Conservation (phyloP, 192 early-diverging fungal genomes). For the Backusella circina region DNA sequence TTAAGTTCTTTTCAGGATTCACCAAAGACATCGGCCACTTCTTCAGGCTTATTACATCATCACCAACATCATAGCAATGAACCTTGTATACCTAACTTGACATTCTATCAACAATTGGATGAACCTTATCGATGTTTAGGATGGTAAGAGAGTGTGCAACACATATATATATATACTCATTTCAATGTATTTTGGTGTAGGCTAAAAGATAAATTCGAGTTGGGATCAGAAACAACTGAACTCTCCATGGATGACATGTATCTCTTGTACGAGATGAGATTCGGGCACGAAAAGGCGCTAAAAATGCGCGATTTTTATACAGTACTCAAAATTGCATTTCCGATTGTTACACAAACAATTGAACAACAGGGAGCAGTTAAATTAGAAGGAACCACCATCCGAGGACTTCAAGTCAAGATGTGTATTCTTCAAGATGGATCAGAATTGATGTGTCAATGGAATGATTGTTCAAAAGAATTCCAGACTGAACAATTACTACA, state of each 20-base stretch:
- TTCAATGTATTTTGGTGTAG: slow-evolving; percentile 16
- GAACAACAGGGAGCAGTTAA: background rate
- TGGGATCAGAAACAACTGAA: slow-evolving; percentile 14
- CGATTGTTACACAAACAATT: background rate
- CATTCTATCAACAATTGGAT: slow-evolving; percentile 37
- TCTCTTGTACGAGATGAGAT: slow-evolving; percentile 46
- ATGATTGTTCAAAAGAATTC: slow-evolving; percentile 40
- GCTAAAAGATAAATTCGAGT: slow-evolving; percentile 52
- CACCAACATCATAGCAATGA: background rate
- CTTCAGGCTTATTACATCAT: background rate
- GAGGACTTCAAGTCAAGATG: slow-evolving; percentile 30
- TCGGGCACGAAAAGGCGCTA: slow-evolving; percentile 32
- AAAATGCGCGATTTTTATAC: slow-evolving; percentile 28
- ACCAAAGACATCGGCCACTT: background rate
- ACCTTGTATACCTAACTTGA: slow-evolving; percentile 26
- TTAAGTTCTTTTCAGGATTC: background rate
- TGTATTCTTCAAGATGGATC: slow-evolving; percentile 27
- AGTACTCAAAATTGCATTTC: slow-evolving; percentile 37
- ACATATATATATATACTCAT: background rate
- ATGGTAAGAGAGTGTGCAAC: slow-evolving; percentile 33
- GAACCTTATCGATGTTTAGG: slow-evolving; percentile 56
- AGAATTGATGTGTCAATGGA: slow-evolving; percentile 47
- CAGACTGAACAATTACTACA: slow-evolving; percentile 38
- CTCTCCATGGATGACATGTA: slow-evolving; percentile 43
- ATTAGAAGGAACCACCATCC: slow-evolving; percentile 17